phyloP scores from a whole-genome alignment of 345 rosid species.

The Syzygium jambos region DNA sequence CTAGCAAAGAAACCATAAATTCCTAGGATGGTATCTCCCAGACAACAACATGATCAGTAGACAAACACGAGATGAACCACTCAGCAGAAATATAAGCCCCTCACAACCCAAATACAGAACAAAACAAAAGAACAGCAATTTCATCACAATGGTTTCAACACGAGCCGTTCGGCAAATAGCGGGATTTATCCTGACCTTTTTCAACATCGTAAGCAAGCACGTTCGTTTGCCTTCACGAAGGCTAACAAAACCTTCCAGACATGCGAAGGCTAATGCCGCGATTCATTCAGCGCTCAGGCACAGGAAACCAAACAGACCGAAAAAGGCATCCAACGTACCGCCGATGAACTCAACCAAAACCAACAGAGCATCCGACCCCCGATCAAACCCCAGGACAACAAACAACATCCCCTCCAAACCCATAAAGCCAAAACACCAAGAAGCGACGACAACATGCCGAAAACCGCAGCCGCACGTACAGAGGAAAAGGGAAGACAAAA shows the following conservation, averaged over 20 bases:
- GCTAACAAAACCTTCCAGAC: accelerated
- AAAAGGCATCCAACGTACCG: background rate
- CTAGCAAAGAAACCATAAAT: background rate
- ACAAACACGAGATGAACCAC: background rate
- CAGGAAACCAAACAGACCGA: background rate
- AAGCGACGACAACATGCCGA: background rate
- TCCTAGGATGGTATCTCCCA: background rate
- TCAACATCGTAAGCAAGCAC: background rate
- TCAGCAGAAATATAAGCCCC: background rate
- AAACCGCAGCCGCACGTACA: background rate
- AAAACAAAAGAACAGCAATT: background rate
- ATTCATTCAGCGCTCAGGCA: background rate
- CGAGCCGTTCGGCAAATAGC: background rate
- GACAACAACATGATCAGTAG: background rate
- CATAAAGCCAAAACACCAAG: background rate
- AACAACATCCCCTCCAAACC: background rate
- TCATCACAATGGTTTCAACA: background rate
- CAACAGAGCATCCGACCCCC: background rate
- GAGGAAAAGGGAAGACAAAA: background rate
- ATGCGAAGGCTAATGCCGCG: background rate
- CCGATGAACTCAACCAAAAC: background rate
- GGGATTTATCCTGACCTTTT: background rate
- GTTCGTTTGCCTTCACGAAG: background rate
- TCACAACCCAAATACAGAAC: background rate
- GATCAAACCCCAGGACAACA: background rate